A percentile compares a stretch with the other conserved stretches of the same genome.
Evolutionary conservation across 768 basidiomycete genomes (phyloP).

Genomic region (Mycena epipterygia): DNA sequence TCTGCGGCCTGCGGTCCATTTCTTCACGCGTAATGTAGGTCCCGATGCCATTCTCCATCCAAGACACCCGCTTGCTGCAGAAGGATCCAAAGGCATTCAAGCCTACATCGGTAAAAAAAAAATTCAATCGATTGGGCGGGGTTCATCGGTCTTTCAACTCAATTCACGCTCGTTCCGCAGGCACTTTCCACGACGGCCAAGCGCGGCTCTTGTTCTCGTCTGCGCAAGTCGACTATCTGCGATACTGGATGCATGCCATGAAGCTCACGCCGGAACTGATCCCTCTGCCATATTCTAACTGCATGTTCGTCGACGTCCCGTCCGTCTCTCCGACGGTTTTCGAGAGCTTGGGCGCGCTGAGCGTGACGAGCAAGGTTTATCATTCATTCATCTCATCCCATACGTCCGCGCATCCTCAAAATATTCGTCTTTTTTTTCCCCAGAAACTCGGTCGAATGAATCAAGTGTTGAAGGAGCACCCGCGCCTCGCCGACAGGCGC

Average conservation of each 20-base stretch:
- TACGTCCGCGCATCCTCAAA: no score
- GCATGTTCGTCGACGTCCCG: slow-evolving; percentile 61
- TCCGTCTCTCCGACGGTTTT: slow-evolving; percentile 61
- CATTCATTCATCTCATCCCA: not conserved
- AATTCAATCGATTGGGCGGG: not conserved
- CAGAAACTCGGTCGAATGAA: slow-evolving; percentile 59
- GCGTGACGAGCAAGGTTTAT: slow-evolving; percentile 58
- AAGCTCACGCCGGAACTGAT: slow-evolving; percentile 59
- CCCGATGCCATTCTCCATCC: slow-evolving; percentile 36
- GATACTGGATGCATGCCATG: slow-evolving; percentile 66
- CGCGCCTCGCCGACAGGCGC: slow-evolving; percentile 60
- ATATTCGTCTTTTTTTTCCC: slow-evolving; percentile 50
- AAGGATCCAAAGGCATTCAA: slow-evolving; percentile 28
- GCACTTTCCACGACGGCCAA: slow-evolving; percentile 67
- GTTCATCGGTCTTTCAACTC: not conserved
- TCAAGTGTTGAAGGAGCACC: slow-evolving; percentile 63
- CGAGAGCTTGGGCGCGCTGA: slow-evolving; percentile 54
- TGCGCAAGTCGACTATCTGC: slow-evolving; percentile 71
- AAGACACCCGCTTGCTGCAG: slow-evolving; percentile 35
- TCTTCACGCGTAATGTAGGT: slow-evolving; percentile 17
- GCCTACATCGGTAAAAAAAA: slow-evolving; percentile 29
- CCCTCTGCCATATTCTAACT: slow-evolving; percentile 68
- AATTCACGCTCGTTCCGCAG: slow-evolving; percentile 46
- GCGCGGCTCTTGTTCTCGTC: slow-evolving; percentile 72
- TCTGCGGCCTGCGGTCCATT: not conserved